Base-by-base conservation (phyloP, 805 yeast genomes). In the Candida ascalaphidarum region DNA sequence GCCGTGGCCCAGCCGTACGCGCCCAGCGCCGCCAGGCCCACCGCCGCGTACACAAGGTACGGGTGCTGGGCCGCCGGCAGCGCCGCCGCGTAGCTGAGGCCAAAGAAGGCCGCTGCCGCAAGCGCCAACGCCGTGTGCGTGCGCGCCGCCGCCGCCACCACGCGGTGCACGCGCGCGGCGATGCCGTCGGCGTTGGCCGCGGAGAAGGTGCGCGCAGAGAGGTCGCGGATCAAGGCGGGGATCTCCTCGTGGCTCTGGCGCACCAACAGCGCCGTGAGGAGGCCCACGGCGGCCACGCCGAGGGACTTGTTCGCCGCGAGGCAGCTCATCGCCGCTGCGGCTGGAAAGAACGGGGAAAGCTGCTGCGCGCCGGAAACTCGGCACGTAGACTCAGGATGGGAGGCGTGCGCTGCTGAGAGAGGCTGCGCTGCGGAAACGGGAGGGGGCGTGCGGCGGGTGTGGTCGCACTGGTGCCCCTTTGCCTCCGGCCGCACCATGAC, bases 231-330 rank as follows among this genome's bases (percentile, higher is more conserved):
- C 32, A 52, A 37, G 11, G 28, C 29, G 14, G 63, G 55, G 35
- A 54, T 46, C 34, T 48, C 26, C 42, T 52, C 28, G 39, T 48
- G 35, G 1, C 68, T 48, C 26, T 66, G 60, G 41, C 60, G 55
- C n/a, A 64, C 40, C 32, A 71, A 62, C 3, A 70, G 51, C 11
- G 76, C 70, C 4, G 81, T 59, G 41, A 75, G 63, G 34, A 80
- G 46, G n/a, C 89, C 92, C 26, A 81, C 52, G 8, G 86, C 71
- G 4, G 80, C 64, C 21, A 72, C 71, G 20, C 86, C 88, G 22
- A 77, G 52, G 26, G 77, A 50, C 47, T 81, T 81, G 33, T 77
- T 71, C 25, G 55, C 41, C 23, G 60, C 51, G 40, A 61, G 43
- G 43, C 68, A 62, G 31, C 57, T 53, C 23, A 62, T 63, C 6